Base-by-base conservation (phyloP, 768 basidiomycete genomes). In the Mycena floridula region DNA sequence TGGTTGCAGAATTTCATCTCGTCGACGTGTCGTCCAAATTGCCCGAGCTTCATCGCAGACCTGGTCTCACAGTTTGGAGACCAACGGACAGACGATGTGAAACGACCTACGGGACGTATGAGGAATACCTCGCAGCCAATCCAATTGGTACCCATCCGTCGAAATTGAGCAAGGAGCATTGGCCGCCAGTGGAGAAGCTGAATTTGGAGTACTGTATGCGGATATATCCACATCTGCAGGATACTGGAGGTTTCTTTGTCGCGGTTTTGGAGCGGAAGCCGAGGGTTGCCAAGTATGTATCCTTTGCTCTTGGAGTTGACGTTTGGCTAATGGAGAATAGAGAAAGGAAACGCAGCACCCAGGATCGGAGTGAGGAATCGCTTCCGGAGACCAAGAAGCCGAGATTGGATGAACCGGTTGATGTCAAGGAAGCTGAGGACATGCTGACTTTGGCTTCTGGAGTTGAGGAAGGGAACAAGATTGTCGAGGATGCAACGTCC, bases 211-310 rank as follows among this genome's bases (percentile, higher is more conserved):
- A n/a, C n/a, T n/a, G n/a, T n/a, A 66, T 97, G 61, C 78, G 96
- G 28, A 79, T 98, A 50, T 89, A 95, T 58, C 94, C 96, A 2
- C 94, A 98, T 59, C 67, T 96, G 7, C 96, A 98, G 63, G 89
- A 99, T 57, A 90, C 93, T 0, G 96, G 96, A 3, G 96, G 93
- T 0, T 99, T 99, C 66, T 99, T 96, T 58, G 82, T 99, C n/a
- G 92, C 92, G 9, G 86, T 96, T 0, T 62, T 97, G 26, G 75
- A 85, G 57, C 77, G 73, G 56, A 76, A 66, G 43, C 27, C 38
- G 20, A 25, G 42, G 25, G 48, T 28, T 22, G 28, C 40, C 5
- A 63, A 45, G 59, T 61, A 55, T 24, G 46, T 47, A 23, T 37
- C 25, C 16, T 12, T 12, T 37, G 20, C 12, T 24, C 16, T 25